Evolutionary conservation across 1,284 basidiomycete genomes (phyloP).

Genomic region (Malassezia globosa): DNA sequence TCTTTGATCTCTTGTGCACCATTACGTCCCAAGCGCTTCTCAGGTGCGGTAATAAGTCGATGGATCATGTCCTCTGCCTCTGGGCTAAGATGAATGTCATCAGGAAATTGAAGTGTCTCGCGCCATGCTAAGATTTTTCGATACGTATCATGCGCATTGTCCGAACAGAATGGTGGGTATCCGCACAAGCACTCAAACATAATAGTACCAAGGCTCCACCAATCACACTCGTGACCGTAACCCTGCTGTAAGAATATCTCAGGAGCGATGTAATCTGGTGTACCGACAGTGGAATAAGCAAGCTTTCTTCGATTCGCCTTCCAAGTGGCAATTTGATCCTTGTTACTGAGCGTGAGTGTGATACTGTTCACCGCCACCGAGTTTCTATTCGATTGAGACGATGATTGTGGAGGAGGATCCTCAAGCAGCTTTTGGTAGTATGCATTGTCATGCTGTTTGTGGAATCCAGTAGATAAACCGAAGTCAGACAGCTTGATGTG

Average conservation of each 20-base stretch:
- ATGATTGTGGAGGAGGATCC: constrained; percentile 26
- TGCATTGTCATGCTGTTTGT: constrained; percentile 84
- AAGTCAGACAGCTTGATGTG: constrained; percentile 95
- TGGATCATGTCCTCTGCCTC: constrained; percentile 86
- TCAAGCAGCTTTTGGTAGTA: constrained; percentile 91
- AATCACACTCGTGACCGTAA: constrained; percentile 95
- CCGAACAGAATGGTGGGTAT: constrained; percentile 94
- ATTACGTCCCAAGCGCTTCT: constrained; percentile 57
- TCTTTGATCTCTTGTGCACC: constrained; percentile 74
- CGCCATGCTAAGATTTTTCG: constrained; percentile 96
- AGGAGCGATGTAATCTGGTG: constrained; percentile 97
- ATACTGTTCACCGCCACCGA: constrained; percentile 46
- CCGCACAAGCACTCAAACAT: constrained; percentile 96
- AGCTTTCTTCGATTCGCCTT: constrained; percentile 94
- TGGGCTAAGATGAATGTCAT: constrained; percentile 83
- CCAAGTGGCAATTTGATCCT: constrained; percentile 62
- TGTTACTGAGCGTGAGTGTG: constrained; percentile 41
- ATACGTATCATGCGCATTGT: constrained; percentile 94
- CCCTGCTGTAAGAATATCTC: constrained; percentile 97
- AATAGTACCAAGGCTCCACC: constrained; percentile 79
- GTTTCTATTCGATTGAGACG: constrained; percentile 37
- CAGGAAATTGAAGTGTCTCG: constrained; percentile 75
- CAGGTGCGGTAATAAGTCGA: constrained; percentile 69
- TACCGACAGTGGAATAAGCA: constrained; percentile 95
- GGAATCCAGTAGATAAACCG: constrained; percentile 85